A percentile compares a stretch with the other conserved stretches of the same genome.
These are phyloP conservation scores for Phytophthora constricta DNA, from an alignment of 352 stramenopile genomes.

Conservation along the genomic window DNA sequence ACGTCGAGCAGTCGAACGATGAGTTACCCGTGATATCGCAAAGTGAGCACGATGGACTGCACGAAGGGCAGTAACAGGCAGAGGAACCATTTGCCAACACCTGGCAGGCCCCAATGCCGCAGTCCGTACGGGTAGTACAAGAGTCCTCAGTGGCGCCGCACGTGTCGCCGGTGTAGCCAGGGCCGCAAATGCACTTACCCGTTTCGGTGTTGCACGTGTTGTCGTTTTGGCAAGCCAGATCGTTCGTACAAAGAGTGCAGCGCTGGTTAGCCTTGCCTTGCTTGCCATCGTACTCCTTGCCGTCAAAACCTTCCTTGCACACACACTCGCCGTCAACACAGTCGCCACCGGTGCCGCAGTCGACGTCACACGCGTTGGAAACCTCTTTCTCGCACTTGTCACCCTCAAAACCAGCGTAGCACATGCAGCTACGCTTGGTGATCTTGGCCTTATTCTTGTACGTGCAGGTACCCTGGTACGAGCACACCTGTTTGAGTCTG, in stretches of 20 bases:
- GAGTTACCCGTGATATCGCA: slow-evolving; percentile 45
- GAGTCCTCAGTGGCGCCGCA: slow-evolving; percentile 60
- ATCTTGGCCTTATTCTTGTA: slow-evolving; percentile 59
- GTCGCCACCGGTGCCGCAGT: slow-evolving; percentile 52
- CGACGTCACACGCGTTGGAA: slow-evolving; percentile 45
- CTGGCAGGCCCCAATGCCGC: slow-evolving; percentile 50
- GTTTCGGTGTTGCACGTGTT: slow-evolving; percentile 55
- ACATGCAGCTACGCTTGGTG: slow-evolving; percentile 53
- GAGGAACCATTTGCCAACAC: slow-evolving; percentile 53
- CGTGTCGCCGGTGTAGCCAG: slow-evolving; percentile 55
- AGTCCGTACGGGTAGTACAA: slow-evolving; percentile 51
- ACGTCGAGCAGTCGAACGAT: slow-evolving; percentile 49
- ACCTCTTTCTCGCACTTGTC: slow-evolving; percentile 44
- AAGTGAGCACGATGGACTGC: slow-evolving; percentile 43
- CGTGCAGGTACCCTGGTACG: slow-evolving; percentile 71
- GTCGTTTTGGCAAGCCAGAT: slow-evolving; percentile 53
- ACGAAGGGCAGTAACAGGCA: slow-evolving; percentile 52
- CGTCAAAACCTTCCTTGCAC: slow-evolving; percentile 52
- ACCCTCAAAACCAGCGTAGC: slow-evolving; percentile 47
- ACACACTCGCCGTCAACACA: slow-evolving; percentile 47
- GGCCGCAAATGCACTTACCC: slow-evolving; percentile 58
- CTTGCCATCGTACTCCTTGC: slow-evolving; percentile 43
- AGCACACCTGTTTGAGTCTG: slow-evolving; percentile 56
- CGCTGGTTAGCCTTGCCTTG: slow-evolving; percentile 42
- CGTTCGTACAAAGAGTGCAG: slow-evolving; percentile 49